Base-by-base conservation (phyloP, 305 asterid species). In the Plantago coronopus region DNA sequence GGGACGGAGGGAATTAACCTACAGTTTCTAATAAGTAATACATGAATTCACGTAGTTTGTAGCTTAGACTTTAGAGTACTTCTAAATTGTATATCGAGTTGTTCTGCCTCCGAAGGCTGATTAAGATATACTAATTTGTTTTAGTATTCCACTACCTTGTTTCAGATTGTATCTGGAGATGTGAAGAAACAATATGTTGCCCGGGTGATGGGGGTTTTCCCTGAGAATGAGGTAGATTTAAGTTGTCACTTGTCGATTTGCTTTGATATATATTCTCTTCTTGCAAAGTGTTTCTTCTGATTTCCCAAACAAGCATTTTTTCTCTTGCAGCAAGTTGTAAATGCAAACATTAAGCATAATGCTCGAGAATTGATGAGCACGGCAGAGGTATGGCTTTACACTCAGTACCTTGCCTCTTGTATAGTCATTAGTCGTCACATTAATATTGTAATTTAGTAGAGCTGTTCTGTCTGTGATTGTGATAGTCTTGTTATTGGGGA, bases 141-240 rank as follows among this genome's bases (percentile, higher is more conserved):
- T 42, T 17, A 25, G 37, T 46, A 31, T 45, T 58, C 48, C 47
- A 72, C 50, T 31, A 46, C 54, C 56, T 68, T 70, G 61, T 73
- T 74, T 43, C 75, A 89, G 99, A 93, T 93, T 64, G 95, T 81
- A 82, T 74, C 96, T 3, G 96, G 99, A 67, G 76, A 65, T 72
- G 86, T 93, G 65, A 77, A 85, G 84, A 93, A 93, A 70, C 84
- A 78, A 67, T 93, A 93, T 72, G 75, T 93, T 77, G 99, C 99
- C 2, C 83, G 83, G 76, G 97, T 93, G 45, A n/a, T 66, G 25
- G 99, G 99, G 45, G 82, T 76, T 17, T 93, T 93, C 78, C 99
- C 99, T 12, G 96, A 87, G 69, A 61, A 78, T 65, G 88, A 89
- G 97, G 99, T 93, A 77, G n/a, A n/a, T n/a, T n/a, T 51, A n/a